phyloP scores from a whole-genome alignment of 768 basidiomycete species.

The Pisolithus microcarpus region DNA sequence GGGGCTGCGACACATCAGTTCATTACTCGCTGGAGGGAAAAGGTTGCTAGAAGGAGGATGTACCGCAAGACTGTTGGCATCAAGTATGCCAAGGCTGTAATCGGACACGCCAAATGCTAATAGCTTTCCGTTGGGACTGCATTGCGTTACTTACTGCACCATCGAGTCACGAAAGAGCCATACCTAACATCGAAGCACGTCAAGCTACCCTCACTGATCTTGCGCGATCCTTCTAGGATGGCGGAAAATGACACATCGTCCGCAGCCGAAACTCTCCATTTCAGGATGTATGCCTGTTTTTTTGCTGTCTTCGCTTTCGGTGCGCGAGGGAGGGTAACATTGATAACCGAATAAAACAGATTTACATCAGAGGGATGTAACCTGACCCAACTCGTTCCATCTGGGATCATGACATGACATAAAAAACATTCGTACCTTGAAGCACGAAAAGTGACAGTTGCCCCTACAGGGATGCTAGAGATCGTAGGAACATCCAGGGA shows the following conservation, averaged over 20 bases:
- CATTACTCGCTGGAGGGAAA: neutral
- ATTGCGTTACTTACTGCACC: conserved; percentile 4
- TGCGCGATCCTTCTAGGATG: conserved; percentile 47
- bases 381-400: conserved; percentile 31
- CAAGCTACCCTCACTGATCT: conserved; percentile 70
- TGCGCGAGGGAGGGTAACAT: conserved; percentile 55
- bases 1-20: conserved; percentile 47
- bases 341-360: conserved; percentile 64
- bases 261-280: conserved; percentile 61
- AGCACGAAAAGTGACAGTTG: conserved; percentile 50
- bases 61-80: conserved; percentile 72
- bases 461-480: conserved; percentile 37
- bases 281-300: conserved; percentile 57
- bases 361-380: conserved; percentile 47
- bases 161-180: conserved; percentile 12
- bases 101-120: conserved; percentile 87
- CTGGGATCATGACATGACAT: neutral
- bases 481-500: conserved; percentile 49
- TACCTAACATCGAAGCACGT: conserved; percentile 90
- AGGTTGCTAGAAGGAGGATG: conserved; percentile 16
- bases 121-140: conserved; percentile 71
- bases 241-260: conserved; percentile 62
- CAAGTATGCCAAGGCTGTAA: conserved; percentile 75
- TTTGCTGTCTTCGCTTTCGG: conserved; percentile 46
- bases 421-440: conserved; percentile 37